Conservation (phyloP, 2,329 filamentous ascomycete species). For the Trichoderma lentiforme region DNA sequence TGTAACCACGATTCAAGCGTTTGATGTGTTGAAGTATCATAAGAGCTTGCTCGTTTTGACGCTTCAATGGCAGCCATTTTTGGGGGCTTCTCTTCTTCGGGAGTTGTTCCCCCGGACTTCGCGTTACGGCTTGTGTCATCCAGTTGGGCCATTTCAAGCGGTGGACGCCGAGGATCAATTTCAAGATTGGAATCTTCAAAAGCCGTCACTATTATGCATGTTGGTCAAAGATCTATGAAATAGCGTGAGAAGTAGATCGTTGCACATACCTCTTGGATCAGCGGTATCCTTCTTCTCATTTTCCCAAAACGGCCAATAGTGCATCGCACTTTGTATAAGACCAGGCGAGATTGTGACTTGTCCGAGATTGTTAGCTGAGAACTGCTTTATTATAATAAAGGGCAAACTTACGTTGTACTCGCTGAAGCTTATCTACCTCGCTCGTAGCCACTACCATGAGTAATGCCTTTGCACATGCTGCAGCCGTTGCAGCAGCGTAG, state of each 20-base stretch:
- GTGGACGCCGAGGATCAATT: neutral
- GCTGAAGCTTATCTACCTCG: neutral
- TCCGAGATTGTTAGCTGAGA: neutral
- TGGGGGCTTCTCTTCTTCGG: neutral
- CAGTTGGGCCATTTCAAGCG: neutral
- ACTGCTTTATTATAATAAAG: neutral
- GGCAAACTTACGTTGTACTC: neutral
- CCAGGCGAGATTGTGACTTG: neutral
- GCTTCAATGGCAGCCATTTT: neutral
- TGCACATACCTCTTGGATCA: neutral
- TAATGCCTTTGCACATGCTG: conserved; percentile 28
- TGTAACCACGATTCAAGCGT: neutral
- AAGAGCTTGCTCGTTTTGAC: neutral
- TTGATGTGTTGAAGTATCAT: neutral
- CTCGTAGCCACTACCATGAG: neutral
- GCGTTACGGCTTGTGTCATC: neutral
- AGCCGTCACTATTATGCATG: neutral
- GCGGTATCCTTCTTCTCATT: neutral
- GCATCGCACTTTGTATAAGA: neutral
- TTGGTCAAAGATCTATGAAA: neutral
- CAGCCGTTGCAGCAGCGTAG: conserved; percentile 35
- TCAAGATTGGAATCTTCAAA: neutral
- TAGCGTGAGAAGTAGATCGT: neutral
- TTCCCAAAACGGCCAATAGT: neutral
- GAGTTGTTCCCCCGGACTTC: neutral